Conservation (phyloP, 2,329 filamentous ascomycete species). For the Aspergillus quadricinctus region DNA sequence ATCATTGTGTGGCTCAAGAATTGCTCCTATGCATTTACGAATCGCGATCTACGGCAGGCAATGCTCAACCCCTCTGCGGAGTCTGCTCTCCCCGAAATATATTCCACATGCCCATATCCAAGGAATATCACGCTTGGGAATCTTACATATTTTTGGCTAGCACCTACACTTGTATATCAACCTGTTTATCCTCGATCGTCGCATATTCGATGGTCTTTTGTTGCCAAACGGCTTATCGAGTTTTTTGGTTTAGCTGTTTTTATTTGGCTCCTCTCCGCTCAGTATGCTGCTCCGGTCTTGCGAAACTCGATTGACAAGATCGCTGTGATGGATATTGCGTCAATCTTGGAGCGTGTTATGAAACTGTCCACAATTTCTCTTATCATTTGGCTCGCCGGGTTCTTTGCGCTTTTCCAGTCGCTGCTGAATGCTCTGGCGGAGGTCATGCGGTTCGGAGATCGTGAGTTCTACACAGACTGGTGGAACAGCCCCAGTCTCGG, state of each 20-base stretch:
- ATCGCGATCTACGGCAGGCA: constrained; percentile 88
- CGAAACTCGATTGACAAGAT: constrained; percentile 88
- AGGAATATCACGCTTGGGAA: constrained; percentile 85
- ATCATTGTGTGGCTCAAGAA: constrained; percentile 96
- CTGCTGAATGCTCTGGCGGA: constrained; percentile 89
- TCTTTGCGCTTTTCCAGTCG: constrained; percentile 94
- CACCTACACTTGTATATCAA: constrained; percentile 93
- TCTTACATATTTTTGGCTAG: constrained; percentile 95
- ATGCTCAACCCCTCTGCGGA: constrained; percentile 72
- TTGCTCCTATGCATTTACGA: constrained; percentile 93
- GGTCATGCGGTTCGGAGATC: constrained; percentile 82
- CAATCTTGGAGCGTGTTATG: constrained; percentile 83
- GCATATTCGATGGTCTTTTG: constrained; percentile 80
- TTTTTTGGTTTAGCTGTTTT: constrained; percentile 74
- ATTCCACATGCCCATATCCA: constrained; percentile 80
- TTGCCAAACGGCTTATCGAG: constrained; percentile 76
- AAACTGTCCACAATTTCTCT: constrained; percentile 94
- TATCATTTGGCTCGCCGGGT: constrained; percentile 94
- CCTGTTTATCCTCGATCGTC: constrained; percentile 87
- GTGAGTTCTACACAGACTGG: constrained; percentile 96
- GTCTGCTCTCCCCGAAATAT: constrained; percentile 72
- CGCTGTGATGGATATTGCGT: constrained; percentile 69
- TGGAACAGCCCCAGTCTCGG: constrained; percentile 90
- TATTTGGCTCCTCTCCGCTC: constrained; percentile 91
- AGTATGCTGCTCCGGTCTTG: constrained; percentile 87